Evolutionary conservation across 441 rosid genomes (phyloP).

Genomic region (Mallotus japonicus): DNA sequence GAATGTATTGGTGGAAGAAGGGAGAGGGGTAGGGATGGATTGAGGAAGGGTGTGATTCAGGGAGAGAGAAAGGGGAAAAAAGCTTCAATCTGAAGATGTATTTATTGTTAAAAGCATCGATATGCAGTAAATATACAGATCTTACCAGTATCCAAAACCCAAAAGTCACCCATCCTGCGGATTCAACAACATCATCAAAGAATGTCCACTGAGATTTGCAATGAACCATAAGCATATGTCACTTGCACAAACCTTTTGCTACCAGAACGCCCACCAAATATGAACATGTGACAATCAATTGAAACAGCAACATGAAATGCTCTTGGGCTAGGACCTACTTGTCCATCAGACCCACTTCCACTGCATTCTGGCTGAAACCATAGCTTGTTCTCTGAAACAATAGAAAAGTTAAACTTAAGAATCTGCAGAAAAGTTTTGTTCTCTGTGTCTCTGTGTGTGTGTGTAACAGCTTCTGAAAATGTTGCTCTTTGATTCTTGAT

Average conservation of each 20-base stretch:
- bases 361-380: slow-evolving; percentile 94
- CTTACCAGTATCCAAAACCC: slow-evolving; percentile 98
- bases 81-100: not conserved
- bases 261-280: slow-evolving; percentile 90
- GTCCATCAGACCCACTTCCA: slow-evolving; percentile 82
- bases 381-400: slow-evolving; percentile 62
- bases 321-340: slow-evolving; percentile 83
- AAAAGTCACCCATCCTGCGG: slow-evolving; percentile 92
- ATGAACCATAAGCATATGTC: not conserved
- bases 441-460: no score
- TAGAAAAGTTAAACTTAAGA: not conserved
- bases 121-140: not conserved
- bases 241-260: slow-evolving; percentile 53
- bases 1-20: not conserved
- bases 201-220: slow-evolving; percentile 7
- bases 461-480: no score
- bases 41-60: not conserved
- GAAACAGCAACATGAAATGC: slow-evolving; percentile 95
- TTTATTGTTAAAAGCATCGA: no score
- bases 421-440: not conserved
- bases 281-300: slow-evolving; percentile 93
- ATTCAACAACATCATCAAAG: slow-evolving; percentile 21
- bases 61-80: not conserved
- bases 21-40: not conserved
- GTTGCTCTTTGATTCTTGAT: not conserved